These are phyloP conservation scores for Candida sp. DNA, from an alignment of 1,139 yeast genomes.

Conservation along the genomic window DNA sequence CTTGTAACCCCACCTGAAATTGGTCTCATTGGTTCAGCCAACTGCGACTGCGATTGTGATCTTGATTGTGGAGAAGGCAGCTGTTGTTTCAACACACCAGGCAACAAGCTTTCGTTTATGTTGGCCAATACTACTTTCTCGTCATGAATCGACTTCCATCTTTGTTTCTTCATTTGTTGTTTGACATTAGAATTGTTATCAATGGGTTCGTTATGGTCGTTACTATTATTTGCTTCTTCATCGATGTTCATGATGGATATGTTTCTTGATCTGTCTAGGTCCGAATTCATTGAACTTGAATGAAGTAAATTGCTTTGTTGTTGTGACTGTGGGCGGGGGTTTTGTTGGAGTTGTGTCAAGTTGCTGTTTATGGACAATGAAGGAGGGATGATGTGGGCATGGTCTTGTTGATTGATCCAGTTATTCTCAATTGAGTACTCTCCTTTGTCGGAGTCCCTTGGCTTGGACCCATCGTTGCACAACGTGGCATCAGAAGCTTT, in stretches of 20 bases:
- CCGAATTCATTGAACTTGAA: slow-evolving; percentile 1
- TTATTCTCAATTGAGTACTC: slow-evolving; percentile 11
- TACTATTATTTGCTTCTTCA: slow-evolving; percentile 1
- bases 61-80: neutral
- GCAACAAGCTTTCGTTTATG: slow-evolving; percentile 37
- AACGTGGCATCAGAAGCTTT: slow-evolving; percentile 13
- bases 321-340: neutral
- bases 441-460: too few relatives aligned
- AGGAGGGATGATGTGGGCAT: slow-evolving; percentile 5
- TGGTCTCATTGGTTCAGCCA: neutral
- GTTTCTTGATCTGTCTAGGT: slow-evolving; percentile 2
- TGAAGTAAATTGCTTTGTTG: neutral
- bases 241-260: slow-evolving; percentile 11
- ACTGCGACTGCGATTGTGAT: neutral
- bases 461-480: neutral
- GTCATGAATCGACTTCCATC: slow-evolving; percentile 35
- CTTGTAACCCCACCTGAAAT: neutral
- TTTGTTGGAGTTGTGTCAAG: neutral
- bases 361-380: slow-evolving; percentile 2
- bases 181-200: neutral
- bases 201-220: neutral
- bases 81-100: slow-evolving; percentile 32
- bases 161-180: slow-evolving; percentile 20
- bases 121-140: slow-evolving; percentile 35
- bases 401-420: slow-evolving; percentile 7